These are phyloP conservation scores for Populus pruinosa DNA, from an alignment of 345 rosid genomes.

Conservation along the genomic window DNA sequence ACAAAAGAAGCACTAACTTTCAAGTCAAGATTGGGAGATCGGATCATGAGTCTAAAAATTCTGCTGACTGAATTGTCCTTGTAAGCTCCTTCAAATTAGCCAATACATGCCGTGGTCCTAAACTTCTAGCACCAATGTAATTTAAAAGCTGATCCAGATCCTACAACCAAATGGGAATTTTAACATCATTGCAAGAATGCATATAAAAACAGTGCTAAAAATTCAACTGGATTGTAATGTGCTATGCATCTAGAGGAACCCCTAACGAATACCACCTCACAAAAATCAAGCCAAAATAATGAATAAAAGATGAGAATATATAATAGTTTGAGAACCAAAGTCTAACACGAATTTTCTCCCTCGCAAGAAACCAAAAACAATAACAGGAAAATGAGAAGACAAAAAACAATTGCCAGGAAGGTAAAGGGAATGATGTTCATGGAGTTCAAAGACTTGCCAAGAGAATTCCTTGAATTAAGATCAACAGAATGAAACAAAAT, in stretches of 20 bases:
- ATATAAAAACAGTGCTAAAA: not conserved
- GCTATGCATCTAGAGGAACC: too few species aligned
- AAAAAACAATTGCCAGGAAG: not conserved
- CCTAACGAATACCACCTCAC: not conserved
- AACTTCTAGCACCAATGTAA: slow-evolving; percentile 61
- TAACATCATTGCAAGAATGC: not conserved
- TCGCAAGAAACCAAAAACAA: not conserved
- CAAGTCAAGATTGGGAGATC: not conserved
- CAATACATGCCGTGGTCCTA: slow-evolving; percentile 88
- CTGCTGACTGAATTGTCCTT: slow-evolving; percentile 69
- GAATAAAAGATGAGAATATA: too few species aligned
- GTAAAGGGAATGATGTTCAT: not conserved
- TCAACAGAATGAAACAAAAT: not conserved
- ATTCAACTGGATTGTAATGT: too few species aligned
- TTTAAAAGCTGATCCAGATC: slow-evolving; percentile 80
- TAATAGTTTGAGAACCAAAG: not conserved
- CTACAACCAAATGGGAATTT: slow-evolving; percentile 34
- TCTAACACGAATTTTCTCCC: not conserved
- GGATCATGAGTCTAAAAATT: slow-evolving; percentile 39
- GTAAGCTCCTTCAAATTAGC: slow-evolving; percentile 88
- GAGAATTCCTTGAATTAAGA: not conserved
- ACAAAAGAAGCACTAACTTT: slow-evolving; percentile 7
- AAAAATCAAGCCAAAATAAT: too few species aligned
- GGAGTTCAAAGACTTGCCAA: not conserved
- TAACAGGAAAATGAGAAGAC: not conserved